A percentile compares a stretch with the other conserved stretches of the same genome.
Conservation (phyloP, 345 rosid genomes). For the Passiflora organensis region DNA sequence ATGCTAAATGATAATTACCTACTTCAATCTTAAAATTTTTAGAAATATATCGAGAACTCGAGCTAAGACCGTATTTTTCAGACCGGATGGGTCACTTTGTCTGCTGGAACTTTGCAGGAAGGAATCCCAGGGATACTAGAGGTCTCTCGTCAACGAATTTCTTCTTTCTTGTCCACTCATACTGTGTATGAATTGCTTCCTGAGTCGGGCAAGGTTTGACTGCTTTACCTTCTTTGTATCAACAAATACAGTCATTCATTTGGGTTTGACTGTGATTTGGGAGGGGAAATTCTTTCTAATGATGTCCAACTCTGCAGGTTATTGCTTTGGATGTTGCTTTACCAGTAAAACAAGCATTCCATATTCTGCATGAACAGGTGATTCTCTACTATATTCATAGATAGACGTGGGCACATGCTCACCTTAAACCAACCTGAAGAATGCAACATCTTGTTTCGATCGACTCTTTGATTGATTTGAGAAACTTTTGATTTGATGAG, state of each 20-base stretch:
- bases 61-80: too few species aligned
- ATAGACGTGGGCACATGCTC: background rate
- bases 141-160: slow-evolving; percentile 63
- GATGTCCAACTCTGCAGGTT: slow-evolving; percentile 42
- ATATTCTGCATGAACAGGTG: slow-evolving; percentile 94
- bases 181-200: slow-evolving; percentile 35
- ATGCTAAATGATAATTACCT: too few species aligned
- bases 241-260: slow-evolving; percentile 13
- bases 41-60: too few species aligned
- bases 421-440: too few species aligned
- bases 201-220: slow-evolving; percentile 38
- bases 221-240: slow-evolving; percentile 14
- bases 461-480: background rate
- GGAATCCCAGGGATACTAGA: slow-evolving; percentile 47
- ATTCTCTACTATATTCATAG: slow-evolving; percentile 10
- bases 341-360: slow-evolving; percentile 99
- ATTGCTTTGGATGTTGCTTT: slow-evolving; percentile 85
- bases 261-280: background rate
- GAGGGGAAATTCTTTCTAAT: slow-evolving; percentile 1
- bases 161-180: slow-evolving; percentile 31
- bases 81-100: slow-evolving; percentile 9
- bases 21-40: too few species aligned
- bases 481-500: background rate
- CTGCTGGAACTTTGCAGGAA: slow-evolving; percentile 39
- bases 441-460: background rate